phyloP scores from a whole-genome alignment of 1,284 basidiomycete genomes.

The Moesziomyces sp. region DNA sequence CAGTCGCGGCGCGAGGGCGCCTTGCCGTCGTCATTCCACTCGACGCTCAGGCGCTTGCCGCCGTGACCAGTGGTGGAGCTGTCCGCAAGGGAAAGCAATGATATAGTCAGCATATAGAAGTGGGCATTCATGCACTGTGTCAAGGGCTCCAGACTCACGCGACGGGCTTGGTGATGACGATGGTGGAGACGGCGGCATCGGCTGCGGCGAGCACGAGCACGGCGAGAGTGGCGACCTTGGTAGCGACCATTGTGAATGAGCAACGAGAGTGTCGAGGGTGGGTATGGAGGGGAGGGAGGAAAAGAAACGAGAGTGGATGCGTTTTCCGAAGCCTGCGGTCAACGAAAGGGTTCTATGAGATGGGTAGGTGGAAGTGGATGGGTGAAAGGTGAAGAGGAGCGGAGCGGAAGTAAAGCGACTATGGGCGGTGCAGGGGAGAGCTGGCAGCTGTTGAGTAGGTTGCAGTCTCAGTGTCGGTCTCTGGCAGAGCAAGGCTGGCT shows the following conservation, averaged over 20 bases:
- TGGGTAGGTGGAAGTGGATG: background rate
- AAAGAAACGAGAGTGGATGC: slow-evolving; percentile 12
- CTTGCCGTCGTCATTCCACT: slow-evolving; percentile 60
- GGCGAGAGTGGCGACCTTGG: slow-evolving; percentile 40
- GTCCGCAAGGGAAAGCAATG: background rate
- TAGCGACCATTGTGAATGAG: slow-evolving; percentile 28
- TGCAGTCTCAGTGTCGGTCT: too few species aligned
- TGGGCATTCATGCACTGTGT: background rate
- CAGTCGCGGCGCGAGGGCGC: slow-evolving; percentile 44
- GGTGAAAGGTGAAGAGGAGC: background rate
- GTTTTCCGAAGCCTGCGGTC: slow-evolving; percentile 1
- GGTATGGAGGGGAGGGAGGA: background rate
- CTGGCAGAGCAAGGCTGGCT: too few species aligned
- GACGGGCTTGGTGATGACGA: slow-evolving; percentile 56
- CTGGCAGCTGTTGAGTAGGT: too few species aligned
- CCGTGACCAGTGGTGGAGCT: slow-evolving; percentile 53
- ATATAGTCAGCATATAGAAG: background rate
- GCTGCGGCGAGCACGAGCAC: slow-evolving; percentile 40
- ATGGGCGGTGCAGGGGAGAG: background rate
- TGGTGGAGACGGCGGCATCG: slow-evolving; percentile 45
- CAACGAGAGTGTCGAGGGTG: slow-evolving; percentile 3
- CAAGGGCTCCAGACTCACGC: slow-evolving; percentile 32
- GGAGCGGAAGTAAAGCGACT: background rate
- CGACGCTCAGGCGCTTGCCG: slow-evolving; percentile 39
- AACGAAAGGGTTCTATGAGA: background rate